phyloP scores from a whole-genome alignment of 306 rosid genomes.

The Rosa chinensis region DNA sequence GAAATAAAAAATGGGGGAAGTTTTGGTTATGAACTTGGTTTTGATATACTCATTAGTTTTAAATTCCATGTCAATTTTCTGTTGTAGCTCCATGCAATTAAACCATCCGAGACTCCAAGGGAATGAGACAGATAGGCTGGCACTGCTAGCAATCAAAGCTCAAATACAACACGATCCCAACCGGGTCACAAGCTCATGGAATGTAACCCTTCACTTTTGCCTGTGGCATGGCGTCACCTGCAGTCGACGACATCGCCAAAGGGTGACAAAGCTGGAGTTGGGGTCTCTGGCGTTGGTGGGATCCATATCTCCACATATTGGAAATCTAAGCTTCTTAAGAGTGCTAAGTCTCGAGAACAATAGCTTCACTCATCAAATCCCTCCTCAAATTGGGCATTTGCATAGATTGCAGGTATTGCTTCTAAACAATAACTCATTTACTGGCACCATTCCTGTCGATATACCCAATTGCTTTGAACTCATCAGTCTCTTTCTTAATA shows the following conservation, averaged over 20 bases:
- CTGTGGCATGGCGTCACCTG: neutral
- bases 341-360: constrained; percentile 15
- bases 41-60: neutral
- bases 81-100: neutral
- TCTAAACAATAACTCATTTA: neutral
- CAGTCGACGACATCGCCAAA: neutral
- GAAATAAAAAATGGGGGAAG: neutral
- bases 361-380: constrained; percentile 38
- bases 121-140: neutral
- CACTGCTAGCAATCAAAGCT: neutral
- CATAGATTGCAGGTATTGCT: neutral
- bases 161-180: neutral
- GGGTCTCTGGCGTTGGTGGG: neutral
- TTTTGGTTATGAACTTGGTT: neutral
- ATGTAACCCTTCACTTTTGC: neutral
- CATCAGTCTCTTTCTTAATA: accelerated
- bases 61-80: neutral
- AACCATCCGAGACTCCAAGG: neutral
- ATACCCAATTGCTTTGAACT: neutral
- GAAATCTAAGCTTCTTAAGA: constrained; percentile 40
- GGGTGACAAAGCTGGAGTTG: neutral
- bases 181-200: neutral
- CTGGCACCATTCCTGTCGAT: neutral
- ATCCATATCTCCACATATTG: constrained; percentile 9
- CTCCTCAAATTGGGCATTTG: constrained; percentile 32